phyloP scores from a whole-genome alignment of 306 rosid genomes.

The Malus asiatica region DNA sequence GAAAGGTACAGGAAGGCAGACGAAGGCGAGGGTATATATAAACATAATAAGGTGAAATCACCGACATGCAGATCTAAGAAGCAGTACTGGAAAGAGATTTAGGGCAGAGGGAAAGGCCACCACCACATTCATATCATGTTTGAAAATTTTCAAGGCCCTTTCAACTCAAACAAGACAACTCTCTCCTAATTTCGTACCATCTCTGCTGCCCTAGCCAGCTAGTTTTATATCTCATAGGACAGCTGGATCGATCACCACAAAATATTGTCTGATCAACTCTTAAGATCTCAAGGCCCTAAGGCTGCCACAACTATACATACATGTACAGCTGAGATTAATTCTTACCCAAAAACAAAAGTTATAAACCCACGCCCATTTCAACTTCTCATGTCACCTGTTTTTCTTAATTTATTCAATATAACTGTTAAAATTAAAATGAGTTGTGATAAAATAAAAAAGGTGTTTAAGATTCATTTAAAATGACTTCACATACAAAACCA shows the following conservation, averaged over 20 bases:
- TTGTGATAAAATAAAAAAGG: no score
- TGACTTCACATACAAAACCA: no score
- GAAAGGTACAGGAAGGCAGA: slow-evolving; percentile 18
- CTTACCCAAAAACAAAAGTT: no score
- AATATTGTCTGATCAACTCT: background rate
- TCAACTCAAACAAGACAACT: slow-evolving; percentile 22
- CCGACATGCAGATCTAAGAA: slow-evolving; percentile 37
- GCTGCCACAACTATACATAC: background rate
- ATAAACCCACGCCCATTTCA: no score
- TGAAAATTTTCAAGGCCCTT: slow-evolving; percentile 25
- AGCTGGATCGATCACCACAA: slow-evolving; percentile 29
- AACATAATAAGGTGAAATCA: background rate
- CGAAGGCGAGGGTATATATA: background rate
- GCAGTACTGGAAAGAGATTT: slow-evolving; percentile 26
- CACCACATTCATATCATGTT: slow-evolving; percentile 5
- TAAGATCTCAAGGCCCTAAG: background rate
- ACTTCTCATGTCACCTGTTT: no score
- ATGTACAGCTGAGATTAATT: background rate
- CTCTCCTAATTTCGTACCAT: slow-evolving; percentile 3
- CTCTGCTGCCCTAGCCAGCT: background rate
- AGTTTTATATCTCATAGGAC: slow-evolving; percentile 40
- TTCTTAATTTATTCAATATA: no score
- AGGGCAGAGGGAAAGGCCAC: slow-evolving; percentile 19
- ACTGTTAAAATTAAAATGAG: no score
- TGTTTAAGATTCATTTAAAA: no score